These are phyloP conservation scores for Fusarium anguioides DNA, from an alignment of 2,329 filamentous ascomycete genomes.

Conservation along the genomic window DNA sequence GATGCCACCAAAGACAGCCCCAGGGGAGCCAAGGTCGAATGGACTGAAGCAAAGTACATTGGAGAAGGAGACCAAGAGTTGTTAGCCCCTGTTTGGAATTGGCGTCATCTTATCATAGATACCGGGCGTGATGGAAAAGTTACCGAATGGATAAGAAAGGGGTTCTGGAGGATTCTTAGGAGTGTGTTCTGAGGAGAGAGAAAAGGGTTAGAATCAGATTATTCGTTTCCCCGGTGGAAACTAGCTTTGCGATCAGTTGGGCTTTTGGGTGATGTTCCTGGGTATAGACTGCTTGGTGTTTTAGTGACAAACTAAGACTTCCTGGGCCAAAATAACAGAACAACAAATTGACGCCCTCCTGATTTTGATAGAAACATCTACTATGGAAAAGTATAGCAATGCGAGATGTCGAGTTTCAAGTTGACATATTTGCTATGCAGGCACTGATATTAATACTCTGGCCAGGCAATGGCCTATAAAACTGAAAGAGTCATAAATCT, in stretches of 20 bases:
- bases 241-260: not conserved
- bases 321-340: not conserved
- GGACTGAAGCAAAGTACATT: not conserved
- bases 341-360: not conserved
- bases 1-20: not conserved
- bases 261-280: not conserved
- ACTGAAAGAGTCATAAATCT: too few relatives aligned
- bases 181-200: not conserved
- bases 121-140: conserved; percentile 2
- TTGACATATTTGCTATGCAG: too few relatives aligned
- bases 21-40: not conserved
- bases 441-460: too few relatives aligned
- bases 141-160: not conserved
- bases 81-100: not conserved
- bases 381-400: too few relatives aligned
- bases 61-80: not conserved
- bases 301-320: not conserved
- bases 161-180: not conserved
- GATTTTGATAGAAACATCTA: too few relatives aligned
- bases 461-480: too few relatives aligned
- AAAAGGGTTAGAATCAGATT: not conserved
- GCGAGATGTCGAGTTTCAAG: too few relatives aligned
- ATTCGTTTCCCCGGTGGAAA: not conserved
- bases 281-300: not conserved
- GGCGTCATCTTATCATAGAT: conserved; percentile 1